phyloP scores from a whole-genome alignment of 2,329 filamentous ascomycete species.

The Knufia fluminis region DNA sequence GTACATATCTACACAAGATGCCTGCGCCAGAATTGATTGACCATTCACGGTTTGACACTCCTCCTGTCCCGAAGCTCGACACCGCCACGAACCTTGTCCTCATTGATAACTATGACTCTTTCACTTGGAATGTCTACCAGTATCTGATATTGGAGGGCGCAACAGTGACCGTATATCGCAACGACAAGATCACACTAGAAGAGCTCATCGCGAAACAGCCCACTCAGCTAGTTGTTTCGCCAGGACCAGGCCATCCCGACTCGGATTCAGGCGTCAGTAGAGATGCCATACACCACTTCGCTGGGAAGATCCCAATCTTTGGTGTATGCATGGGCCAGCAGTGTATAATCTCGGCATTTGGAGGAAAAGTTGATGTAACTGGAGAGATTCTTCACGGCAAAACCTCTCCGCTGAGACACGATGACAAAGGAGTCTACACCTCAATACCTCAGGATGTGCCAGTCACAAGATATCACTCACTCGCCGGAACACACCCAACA shows the following conservation, averaged over 20 bases:
- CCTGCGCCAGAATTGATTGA: conserved; percentile 51
- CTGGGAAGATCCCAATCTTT: conserved; percentile 86
- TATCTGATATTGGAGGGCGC: conserved; percentile 96
- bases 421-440: conserved; percentile 82
- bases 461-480: conserved; percentile 91
- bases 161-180: conserved; percentile 77
- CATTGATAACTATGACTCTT: conserved; percentile 99
- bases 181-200: conserved; percentile 81
- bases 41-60: conserved; percentile 78
- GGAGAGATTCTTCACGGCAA: conserved; percentile 97
- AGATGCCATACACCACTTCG: conserved; percentile 81
- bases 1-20: conserved; percentile 26
- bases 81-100: conserved; percentile 85
- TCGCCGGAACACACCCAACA: conserved; percentile 82
- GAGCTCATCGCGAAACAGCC: conserved; percentile 75
- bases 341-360: conserved; percentile 91
- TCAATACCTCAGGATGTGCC: conserved; percentile 70
- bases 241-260: conserved; percentile 84
- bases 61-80: conserved; percentile 60
- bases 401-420: conserved; percentile 82
- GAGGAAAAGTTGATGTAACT: conserved; percentile 81
- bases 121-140: conserved; percentile 99
- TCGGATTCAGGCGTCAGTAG: conserved; percentile 90
- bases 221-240: conserved; percentile 89
- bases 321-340: conserved; percentile 99